A percentile compares a stretch with the other conserved stretches of the same genome.
Evolutionary conservation across 2,329 filamentous ascomycete genomes (phyloP).

Genomic region (Cryphonectria carpinicola): DNA sequence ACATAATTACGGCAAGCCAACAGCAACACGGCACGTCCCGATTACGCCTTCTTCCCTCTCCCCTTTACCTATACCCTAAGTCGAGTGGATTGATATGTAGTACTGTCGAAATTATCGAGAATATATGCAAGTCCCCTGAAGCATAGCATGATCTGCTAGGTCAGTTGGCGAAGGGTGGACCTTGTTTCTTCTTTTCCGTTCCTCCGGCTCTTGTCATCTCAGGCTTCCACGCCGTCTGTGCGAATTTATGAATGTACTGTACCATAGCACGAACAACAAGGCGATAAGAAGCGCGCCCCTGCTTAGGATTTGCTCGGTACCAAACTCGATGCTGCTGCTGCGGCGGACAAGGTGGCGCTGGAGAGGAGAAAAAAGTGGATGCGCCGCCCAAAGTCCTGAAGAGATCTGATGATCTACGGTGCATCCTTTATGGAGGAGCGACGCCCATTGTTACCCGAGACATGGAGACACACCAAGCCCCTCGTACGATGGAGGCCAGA

Average conservation of each 20-base stretch:
- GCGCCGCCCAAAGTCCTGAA: not conserved
- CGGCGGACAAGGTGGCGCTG: not conserved
- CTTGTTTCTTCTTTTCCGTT: constrained; percentile 1
- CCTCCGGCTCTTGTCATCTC: not conserved
- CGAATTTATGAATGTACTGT: not conserved
- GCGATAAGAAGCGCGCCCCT: not conserved
- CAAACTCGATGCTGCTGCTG: not conserved
- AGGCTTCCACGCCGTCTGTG: not conserved
- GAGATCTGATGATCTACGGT: constrained; percentile 2
- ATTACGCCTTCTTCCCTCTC: not conserved
- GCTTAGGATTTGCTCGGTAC: not conserved
- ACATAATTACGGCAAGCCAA: not conserved
- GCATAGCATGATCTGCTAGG: not conserved
- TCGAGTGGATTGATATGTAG: not conserved
- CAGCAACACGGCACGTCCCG: not conserved
- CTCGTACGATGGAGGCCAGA: constrained; percentile 18
- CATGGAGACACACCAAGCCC: constrained; percentile 10
- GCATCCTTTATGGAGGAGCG: not conserved
- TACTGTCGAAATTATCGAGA: not conserved
- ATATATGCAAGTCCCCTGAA: not conserved
- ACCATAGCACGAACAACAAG: not conserved
- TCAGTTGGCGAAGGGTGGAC: not conserved
- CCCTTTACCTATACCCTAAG: constrained; percentile 7
- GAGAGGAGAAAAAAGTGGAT: not conserved
- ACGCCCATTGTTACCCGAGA: constrained; percentile 1